A percentile compares a stretch with the other conserved stretches of the same genome.
Evolutionary conservation across 768 basidiomycete genomes (phyloP).

Genomic region (Auriscalpium vulgare): DNA sequence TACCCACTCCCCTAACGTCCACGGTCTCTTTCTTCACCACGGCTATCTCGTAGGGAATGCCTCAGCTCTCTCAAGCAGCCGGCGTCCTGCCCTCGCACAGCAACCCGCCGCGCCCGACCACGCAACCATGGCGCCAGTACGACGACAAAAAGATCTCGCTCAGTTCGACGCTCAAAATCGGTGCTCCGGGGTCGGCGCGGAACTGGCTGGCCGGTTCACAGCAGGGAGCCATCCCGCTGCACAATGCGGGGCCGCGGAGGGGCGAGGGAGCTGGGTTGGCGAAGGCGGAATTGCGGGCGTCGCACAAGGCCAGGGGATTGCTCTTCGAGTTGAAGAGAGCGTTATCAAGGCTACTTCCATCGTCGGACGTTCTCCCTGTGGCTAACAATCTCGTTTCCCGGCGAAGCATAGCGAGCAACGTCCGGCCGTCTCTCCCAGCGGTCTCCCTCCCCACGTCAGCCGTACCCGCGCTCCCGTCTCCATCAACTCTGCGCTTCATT

Average conservation of each 20-base stretch:
- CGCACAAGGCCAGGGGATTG: background rate
- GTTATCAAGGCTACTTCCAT: conserved; percentile 4
- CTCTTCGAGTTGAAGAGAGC: conserved; percentile 1
- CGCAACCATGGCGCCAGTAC: conserved; percentile 10
- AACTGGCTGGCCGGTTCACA: conserved; percentile 11
- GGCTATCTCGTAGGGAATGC: background rate
- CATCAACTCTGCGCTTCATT: conserved; percentile 49
- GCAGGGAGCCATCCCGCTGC: conserved; percentile 1
- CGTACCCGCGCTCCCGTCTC: conserved; percentile 16
- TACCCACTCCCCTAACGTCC: background rate
- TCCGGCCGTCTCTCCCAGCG: background rate
- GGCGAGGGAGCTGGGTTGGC: background rate
- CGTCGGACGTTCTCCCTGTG: conserved; percentile 5
- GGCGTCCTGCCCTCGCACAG: background rate
- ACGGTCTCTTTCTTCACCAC: background rate
- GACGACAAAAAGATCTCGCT: conserved; percentile 9
- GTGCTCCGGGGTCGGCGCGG: background rate
- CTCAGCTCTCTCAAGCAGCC: background rate
- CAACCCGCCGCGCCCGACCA: conserved; percentile 6
- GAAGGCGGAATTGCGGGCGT: background rate
- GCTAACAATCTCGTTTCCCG: conserved; percentile 2
- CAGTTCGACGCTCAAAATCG: conserved; percentile 14
- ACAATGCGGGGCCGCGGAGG: background rate
- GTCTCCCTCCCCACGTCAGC: conserved; percentile 1
- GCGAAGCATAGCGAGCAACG: background rate